Percentiles rank a stretch among this genome's conserved stretches.
Evolutionary conservation across 371 early-diverging fungal species (phyloP).

Genomic region (Lichtheimia ramosa): DNA sequence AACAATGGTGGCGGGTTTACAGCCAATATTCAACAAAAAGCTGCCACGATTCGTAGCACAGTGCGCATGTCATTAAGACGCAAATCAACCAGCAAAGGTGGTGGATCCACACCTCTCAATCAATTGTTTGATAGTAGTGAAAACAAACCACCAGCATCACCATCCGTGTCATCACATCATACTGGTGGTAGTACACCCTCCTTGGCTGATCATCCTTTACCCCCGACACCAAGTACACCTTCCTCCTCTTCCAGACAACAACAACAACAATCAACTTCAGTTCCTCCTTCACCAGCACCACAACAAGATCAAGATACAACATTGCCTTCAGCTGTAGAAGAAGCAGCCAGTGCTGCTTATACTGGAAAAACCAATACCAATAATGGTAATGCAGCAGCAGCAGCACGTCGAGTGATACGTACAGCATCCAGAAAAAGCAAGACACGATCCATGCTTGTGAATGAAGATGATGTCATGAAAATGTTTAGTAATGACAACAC

Average conservation of each 20-base stretch:
- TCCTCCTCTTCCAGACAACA: not conserved
- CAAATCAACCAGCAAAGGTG: slow-evolving; percentile 22
- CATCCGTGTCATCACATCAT: not conserved
- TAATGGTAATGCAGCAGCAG: slow-evolving; percentile 12
- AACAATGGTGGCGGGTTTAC: slow-evolving; percentile 1
- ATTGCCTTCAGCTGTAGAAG: slow-evolving; percentile 1
- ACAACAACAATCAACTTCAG: not conserved
- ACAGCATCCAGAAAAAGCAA: slow-evolving; percentile 27
- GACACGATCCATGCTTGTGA: slow-evolving; percentile 26
- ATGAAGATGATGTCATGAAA: slow-evolving; percentile 23
- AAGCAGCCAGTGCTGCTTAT: not conserved
- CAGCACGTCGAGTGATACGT: slow-evolving; percentile 28
- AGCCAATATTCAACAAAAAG: slow-evolving; percentile 14
- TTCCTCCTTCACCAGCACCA: not conserved
- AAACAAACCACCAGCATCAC: not conserved
- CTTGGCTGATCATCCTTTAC: not conserved
- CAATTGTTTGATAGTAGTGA: slow-evolving; percentile 9
- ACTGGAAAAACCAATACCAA: not conserved
- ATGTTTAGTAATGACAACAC: slow-evolving; percentile 15
- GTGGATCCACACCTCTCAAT: slow-evolving; percentile 10
- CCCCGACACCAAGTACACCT: not conserved
- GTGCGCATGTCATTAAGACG: slow-evolving; percentile 21
- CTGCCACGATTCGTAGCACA: slow-evolving; percentile 22
- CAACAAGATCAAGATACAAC: not conserved
- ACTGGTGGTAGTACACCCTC: not conserved